phyloP scores from a whole-genome alignment of 495 filamentous ascomycete species.

The Aspergillus sclerotioniger region DNA sequence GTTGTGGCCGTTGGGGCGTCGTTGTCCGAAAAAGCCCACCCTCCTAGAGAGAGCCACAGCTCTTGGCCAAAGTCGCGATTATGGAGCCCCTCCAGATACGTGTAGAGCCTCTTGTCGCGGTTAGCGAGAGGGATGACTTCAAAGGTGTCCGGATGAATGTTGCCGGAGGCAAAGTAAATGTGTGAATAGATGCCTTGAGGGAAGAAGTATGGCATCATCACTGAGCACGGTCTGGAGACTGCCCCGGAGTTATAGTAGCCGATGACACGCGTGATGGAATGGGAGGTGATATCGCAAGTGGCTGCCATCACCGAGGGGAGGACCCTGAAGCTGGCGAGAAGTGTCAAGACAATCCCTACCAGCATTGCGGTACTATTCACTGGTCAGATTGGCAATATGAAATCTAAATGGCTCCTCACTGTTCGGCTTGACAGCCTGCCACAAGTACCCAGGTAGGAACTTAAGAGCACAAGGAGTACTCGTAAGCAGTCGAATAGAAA shows the following conservation, averaged over 20 bases:
- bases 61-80: conserved; percentile 25
- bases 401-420: too few species aligned
- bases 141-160: conserved; percentile 40
- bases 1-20: conserved; percentile 23
- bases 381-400: too few species aligned
- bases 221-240: background rate
- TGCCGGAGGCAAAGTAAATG: conserved; percentile 12
- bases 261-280: conserved; percentile 9
- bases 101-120: conserved; percentile 20
- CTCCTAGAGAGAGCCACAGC: conserved; percentile 45
- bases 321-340: background rate
- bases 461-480: too few species aligned
- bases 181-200: conserved; percentile 4
- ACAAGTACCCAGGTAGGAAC: too few species aligned
- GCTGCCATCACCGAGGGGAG: conserved; percentile 1
- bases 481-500: too few species aligned
- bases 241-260: conserved; percentile 8
- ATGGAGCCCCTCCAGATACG: conserved; percentile 36
- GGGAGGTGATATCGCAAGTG: conserved; percentile 1
- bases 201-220: conserved; percentile 2
- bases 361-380: background rate
- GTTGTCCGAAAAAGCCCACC: conserved; percentile 33
- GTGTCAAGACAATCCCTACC: background rate
- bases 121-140: conserved; percentile 20
- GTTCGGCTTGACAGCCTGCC: too few species aligned